Base-by-base conservation (phyloP, 805 yeast species). In the Nakazawaea anatomiae region DNA sequence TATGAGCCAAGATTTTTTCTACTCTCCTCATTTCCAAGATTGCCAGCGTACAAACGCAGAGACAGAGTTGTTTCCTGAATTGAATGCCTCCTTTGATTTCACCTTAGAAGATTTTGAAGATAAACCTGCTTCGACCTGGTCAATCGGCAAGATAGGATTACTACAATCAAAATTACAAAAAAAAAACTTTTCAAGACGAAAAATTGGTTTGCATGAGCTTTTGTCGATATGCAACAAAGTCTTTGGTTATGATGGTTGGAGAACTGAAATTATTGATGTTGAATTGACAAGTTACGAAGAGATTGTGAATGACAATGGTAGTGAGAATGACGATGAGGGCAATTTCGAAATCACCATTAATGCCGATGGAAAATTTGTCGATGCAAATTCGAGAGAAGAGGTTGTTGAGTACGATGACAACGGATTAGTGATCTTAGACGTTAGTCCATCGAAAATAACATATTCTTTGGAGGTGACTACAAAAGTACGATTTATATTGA, bases 241-340 rank as follows among this genome's bases (percentile, higher is more conserved):
- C 7, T 78, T 77, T 65, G 84, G 83, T 2, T 73, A 66, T 57
- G 62, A 71, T 51, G 82, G 80, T 35, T 80, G 85, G 85, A 65
- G 71, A 4, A 68, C 74, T 2, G 62, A 61, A 35, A 60, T 77
- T 4, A 40, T 67, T 10, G 62, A 59, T 4, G 60, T 57, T 35
- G 55, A 51, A 6, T 39, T 57, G 30, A 31, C 38, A 1, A 14
- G 28, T 10, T 50, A 56, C 7, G 59, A 50, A 9, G 42, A 51
- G 38, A 51, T 60, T 0, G 52, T 50, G 9, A 44, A 52, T 5
- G 57, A 54, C 31, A 41, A 35, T 5, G 53, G 47, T 25, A 32
- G 18, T 36, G 31, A 35, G 29, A 28, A 11, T 14, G 35, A 46
- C 14, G 55, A 47, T 32, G 52, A 48, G 60, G 58, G 27, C 56